These are phyloP conservation scores for Cryptococcus jaspeensis DNA, from an alignment of 1,284 basidiomycete genomes.

Conservation along the genomic window DNA sequence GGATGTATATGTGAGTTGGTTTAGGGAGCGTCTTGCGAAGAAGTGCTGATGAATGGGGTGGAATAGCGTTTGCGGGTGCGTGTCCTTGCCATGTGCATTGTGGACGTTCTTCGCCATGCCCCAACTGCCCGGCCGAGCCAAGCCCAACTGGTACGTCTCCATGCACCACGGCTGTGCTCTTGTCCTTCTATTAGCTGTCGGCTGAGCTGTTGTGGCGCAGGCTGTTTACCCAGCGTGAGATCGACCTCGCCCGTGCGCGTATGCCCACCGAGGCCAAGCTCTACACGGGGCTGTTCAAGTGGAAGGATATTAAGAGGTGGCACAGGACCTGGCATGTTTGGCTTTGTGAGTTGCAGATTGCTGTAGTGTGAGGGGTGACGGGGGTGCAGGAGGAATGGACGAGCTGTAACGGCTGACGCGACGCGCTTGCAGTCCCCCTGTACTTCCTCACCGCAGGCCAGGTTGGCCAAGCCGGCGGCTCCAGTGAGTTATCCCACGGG, in stretches of 20 bases:
- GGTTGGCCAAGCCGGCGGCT: conserved; percentile 26
- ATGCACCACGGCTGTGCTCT: background rate
- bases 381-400: background rate
- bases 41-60: background rate
- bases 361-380: no score
- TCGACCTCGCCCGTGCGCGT: conserved; percentile 21
- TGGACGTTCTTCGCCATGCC: conserved; percentile 37
- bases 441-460: conserved; percentile 26
- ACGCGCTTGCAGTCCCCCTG: conserved; percentile 18
- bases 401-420: background rate
- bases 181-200: background rate
- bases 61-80: conserved; percentile 23
- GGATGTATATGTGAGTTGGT: conserved; percentile 24
- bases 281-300: conserved; percentile 35
- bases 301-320: conserved; percentile 31
- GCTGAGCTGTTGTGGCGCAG: background rate
- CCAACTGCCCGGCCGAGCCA: conserved; percentile 27
- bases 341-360: conserved; percentile 20
- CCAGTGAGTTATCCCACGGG: conserved; percentile 16
- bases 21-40: background rate
- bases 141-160: conserved; percentile 26
- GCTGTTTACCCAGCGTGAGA: conserved; percentile 27
- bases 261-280: conserved; percentile 31
- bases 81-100: conserved; percentile 28
- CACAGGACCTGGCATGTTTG: conserved; percentile 33